Percentiles rank a stretch among this genome's conserved stretches.
Evolutionary conservation across 2,329 filamentous ascomycete genomes (phyloP).

Genomic region (Colletotrichum tropicale): DNA sequence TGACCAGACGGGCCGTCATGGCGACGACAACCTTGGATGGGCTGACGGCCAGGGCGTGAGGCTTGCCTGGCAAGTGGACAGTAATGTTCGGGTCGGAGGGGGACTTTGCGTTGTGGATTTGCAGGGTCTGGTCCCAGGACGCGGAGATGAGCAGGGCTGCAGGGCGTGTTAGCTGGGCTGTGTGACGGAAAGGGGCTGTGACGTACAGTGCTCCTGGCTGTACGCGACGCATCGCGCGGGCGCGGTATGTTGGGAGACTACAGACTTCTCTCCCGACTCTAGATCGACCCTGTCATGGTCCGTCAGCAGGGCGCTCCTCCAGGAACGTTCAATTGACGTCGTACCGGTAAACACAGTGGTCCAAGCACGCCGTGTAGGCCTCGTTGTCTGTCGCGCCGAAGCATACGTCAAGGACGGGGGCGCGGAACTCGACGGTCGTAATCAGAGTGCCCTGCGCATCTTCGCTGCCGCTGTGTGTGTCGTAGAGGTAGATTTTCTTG

Average conservation of each 20-base stretch:
- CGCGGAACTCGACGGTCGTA: constrained; percentile 78
- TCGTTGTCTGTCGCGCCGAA: constrained; percentile 84
- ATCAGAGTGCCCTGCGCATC: constrained; percentile 67
- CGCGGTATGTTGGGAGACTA: constrained; percentile 78
- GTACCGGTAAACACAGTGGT: constrained; percentile 82
- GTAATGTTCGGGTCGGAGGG: constrained; percentile 60
- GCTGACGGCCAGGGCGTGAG: constrained; percentile 83
- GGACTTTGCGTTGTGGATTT: constrained; percentile 73
- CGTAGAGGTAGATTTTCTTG: constrained; percentile 88
- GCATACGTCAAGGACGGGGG: constrained; percentile 89
- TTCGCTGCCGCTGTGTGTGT: constrained; percentile 63
- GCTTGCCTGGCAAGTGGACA: constrained; percentile 81
- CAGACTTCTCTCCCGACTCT: constrained; percentile 71
- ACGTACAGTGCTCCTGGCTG: constrained; percentile 71
- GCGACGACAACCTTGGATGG: constrained; percentile 87
- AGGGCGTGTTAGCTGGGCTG: neutral
- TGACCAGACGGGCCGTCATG: constrained; percentile 91
- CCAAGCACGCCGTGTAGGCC: constrained; percentile 85
- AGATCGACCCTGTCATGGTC: constrained; percentile 63
- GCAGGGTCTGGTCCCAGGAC: constrained; percentile 92
- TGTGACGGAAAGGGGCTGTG: neutral
- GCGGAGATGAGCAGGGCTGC: constrained; percentile 80
- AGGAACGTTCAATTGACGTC: constrained; percentile 14
- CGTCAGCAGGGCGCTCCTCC: neutral
- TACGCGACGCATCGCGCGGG: constrained; percentile 87